Percentiles rank a stretch among this genome's conserved stretches.
These are phyloP conservation scores for Colletotrichum sp. DNA, from an alignment of 2,329 filamentous ascomycete genomes.

Conservation along the genomic window DNA sequence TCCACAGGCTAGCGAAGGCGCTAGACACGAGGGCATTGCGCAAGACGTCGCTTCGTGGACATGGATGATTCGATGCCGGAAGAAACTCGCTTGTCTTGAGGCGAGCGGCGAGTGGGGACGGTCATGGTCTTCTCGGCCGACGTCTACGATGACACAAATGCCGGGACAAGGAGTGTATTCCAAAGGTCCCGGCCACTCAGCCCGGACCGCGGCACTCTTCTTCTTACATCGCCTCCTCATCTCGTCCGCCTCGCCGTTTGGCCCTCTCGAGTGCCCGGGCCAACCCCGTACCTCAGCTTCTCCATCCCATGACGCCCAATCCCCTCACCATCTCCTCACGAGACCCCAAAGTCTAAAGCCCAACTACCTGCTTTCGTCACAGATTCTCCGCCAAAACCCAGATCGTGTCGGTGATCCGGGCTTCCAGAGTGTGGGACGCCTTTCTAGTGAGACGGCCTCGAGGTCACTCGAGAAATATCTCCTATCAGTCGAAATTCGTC, in stretches of 20 bases:
- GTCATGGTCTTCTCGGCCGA: not conserved
- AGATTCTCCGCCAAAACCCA: not conserved
- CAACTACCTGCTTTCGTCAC: not conserved
- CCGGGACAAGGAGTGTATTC: not conserved
- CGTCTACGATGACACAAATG: not conserved
- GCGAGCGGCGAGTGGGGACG: not conserved
- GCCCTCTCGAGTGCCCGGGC: not conserved
- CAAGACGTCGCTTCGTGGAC: not conserved
- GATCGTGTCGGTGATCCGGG: not conserved
- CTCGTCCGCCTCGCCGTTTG: not conserved
- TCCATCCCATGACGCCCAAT: not conserved
- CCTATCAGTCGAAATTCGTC: not conserved
- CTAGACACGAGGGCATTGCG: not conserved
- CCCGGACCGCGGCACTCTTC: not conserved
- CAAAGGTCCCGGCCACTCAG: not conserved
- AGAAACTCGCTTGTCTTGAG: not conserved
- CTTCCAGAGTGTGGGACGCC: not conserved
- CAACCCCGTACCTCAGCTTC: not conserved
- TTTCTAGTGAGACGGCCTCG: not conserved
- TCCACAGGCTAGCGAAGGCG: not conserved
- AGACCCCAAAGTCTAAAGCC: constrained; percentile 8
- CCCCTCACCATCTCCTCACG: not conserved
- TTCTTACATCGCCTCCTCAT: not conserved
- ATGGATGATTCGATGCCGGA: not conserved
- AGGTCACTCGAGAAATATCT: not conserved